Conservation (phyloP, 2,329 filamentous ascomycete genomes). For the Aspergillus sp. region DNA sequence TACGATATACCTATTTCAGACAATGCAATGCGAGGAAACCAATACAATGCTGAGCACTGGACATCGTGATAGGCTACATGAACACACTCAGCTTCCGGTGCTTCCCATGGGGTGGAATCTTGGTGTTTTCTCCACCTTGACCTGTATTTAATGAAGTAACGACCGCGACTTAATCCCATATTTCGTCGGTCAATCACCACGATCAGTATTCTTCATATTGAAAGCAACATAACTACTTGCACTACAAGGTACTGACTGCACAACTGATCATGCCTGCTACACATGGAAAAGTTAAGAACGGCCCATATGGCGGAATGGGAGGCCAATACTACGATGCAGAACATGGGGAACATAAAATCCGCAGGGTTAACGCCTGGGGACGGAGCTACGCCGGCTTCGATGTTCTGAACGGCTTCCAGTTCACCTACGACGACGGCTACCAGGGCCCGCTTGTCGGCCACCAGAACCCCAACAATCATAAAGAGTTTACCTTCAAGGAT, state of each 20-base stretch:
- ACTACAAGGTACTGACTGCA: background rate
- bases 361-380: background rate
- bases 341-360: background rate
- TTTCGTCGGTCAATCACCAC: background rate
- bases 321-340: background rate
- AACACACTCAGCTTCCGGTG: background rate
- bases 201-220: too few species aligned
- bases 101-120: background rate
- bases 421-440: background rate
- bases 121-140: background rate
- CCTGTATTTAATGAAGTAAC: background rate
- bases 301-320: background rate
- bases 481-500: background rate
- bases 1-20: background rate
- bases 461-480: background rate
- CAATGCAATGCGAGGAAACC: background rate
- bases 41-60: background rate
- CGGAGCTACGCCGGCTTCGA: background rate
- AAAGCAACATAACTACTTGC: too few species aligned
- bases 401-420: background rate
- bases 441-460: background rate
- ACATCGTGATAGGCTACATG: background rate
- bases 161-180: background rate
- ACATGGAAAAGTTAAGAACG: background rate
- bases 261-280: background rate